phyloP scores from a whole-genome alignment of 768 basidiomycete species.

The Gloeostereum incarnatum region DNA sequence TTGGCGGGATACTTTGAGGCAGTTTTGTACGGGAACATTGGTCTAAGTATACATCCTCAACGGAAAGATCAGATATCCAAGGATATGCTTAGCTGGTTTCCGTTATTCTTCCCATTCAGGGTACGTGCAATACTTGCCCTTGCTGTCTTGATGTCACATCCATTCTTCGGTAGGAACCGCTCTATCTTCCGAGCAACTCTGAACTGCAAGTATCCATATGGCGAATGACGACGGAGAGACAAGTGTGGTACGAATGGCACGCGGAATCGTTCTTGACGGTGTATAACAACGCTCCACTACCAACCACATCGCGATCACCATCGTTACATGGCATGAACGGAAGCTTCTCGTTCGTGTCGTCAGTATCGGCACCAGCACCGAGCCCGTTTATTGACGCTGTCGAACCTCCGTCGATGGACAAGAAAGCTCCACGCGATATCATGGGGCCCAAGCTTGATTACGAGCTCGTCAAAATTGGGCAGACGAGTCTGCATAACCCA shows the following conservation, averaged over 20 bases:
- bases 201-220: conserved; percentile 92
- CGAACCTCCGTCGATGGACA: conserved; percentile 26
- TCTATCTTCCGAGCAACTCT: conserved; percentile 88
- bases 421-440: conserved; percentile 13
- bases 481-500: conserved; percentile 88
- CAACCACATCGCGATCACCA: background rate
- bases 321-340: conserved; percentile 7
- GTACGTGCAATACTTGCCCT: conserved; percentile 29
- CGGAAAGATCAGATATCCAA: conserved; percentile 80
- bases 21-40: conserved; percentile 80
- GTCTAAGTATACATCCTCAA: conserved; percentile 89
- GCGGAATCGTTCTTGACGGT: conserved; percentile 86
- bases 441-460: conserved; percentile 4
- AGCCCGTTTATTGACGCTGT: conserved; percentile 70
- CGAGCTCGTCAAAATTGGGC: conserved; percentile 80
- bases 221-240: conserved; percentile 81
- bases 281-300: conserved; percentile 22
- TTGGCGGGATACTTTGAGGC: conserved; percentile 98
- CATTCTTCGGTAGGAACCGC: conserved; percentile 55
- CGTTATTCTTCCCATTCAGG: conserved; percentile 90
- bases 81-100: conserved; percentile 99
- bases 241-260: conserved; percentile 99
- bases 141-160: conserved; percentile 1
- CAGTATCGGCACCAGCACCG: conserved; percentile 22
- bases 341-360: conserved; percentile 15